Evolutionary conservation across 1,284 basidiomycete genomes (phyloP), one percentile per base, ranked within the genome.

Genomic region (Inonotus hispidus): DNA sequence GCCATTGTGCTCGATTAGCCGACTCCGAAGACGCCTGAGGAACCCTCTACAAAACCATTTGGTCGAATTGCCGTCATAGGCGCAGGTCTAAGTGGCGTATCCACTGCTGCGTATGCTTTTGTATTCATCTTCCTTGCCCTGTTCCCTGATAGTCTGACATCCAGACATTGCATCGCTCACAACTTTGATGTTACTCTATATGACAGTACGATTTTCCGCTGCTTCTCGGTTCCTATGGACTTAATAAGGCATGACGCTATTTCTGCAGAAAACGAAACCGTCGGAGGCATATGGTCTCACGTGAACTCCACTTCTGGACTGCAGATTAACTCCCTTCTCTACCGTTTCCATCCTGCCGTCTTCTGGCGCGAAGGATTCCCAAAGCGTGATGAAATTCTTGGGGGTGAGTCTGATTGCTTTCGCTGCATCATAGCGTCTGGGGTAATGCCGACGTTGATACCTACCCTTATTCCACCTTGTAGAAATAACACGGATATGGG

Each of bases 221-320:
- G 25, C 46, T 14, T 55, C 37, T 16, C 27, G 10, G 27, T 52
- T 53, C 21, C 25, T n/a, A 5, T n/a, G 3, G n/a, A n/a, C n/a
- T n/a, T n/a, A n/a, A n/a, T n/a, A n/a, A n/a, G n/a, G n/a, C n/a
- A 16, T 32, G 14, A 3, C 16, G 7, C 14, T 6, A 52, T 27
- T 53, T 19, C 60, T 21, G n/a, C 46, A 66, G 66, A 70, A 1
- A 66, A 68, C 21, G 69, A 71, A 11, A 71, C 67, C 13, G 66
- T 77, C 4, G 81, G 82, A 21, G 84, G 84, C 0, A 84, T 87
- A 50, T 87, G 85, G 85, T 72, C 81, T 0, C 76, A 80, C 52
- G 84, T 85, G 53, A 87, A 86, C 69, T 74, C 71, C 7, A 83
- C 83, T 0, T 82, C 80, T 0, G 81, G 82, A 6, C 73, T 87